A percentile compares a stretch with the other conserved stretches of the same genome.
These are phyloP conservation scores for Nitzschia sp. DNA, from an alignment of 108 stramenopile species.

Conservation along the genomic window DNA sequence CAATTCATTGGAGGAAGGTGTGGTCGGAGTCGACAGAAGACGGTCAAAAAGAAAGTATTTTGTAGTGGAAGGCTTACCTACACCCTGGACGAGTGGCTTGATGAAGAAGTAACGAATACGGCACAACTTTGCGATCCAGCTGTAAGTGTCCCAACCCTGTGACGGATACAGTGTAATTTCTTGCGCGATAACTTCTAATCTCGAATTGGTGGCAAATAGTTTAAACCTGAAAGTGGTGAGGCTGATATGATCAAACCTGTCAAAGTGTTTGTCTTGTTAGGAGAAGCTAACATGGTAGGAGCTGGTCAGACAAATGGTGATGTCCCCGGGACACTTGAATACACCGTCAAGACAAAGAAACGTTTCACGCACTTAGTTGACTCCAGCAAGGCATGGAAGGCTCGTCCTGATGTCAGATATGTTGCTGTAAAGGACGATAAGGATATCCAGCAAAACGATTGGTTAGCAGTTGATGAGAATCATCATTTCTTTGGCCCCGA, in stretches of 20 bases:
- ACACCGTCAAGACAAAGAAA: constrained; percentile 29
- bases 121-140: constrained; percentile 22
- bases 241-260: constrained; percentile 14
- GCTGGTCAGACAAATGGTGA: constrained; percentile 27
- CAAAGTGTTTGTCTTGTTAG: constrained; percentile 42
- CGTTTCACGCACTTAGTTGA: constrained; percentile 27
- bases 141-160: background rate
- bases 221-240: constrained; percentile 8
- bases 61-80: constrained; percentile 6
- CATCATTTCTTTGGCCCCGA: constrained; percentile 49
- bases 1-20: too few species aligned
- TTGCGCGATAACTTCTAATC: background rate
- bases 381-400: constrained; percentile 14
- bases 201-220: constrained; percentile 1
- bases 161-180: background rate
- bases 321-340: constrained; percentile 25
- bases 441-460: constrained; percentile 29
- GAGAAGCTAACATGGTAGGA: constrained; percentile 52
- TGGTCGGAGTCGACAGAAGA: too few species aligned
- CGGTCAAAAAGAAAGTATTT: constrained; percentile 3
- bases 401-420: constrained; percentile 24
- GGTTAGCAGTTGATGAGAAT: constrained; percentile 19
- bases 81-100: constrained; percentile 20
- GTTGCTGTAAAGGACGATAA: constrained; percentile 24
- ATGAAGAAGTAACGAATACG: constrained; percentile 5